Evolutionary conservation across 1,284 basidiomycete genomes (phyloP).

Genomic region (Phellopilus nigrolimitatus): DNA sequence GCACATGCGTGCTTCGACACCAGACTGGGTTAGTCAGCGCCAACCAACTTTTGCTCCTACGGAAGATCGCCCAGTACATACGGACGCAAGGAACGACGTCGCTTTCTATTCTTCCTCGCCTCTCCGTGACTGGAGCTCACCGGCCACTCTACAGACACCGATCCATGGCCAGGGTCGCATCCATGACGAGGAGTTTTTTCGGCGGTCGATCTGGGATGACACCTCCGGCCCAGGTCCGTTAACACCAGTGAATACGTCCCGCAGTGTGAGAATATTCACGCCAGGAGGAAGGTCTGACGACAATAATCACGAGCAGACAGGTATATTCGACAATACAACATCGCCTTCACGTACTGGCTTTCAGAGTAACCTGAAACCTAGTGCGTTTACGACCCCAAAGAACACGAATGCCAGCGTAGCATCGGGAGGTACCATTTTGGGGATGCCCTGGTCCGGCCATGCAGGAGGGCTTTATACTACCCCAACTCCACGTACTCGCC

Average conservation of each 20-base stretch:
- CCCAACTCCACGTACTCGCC: constrained; percentile 3
- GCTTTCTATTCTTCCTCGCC: constrained; percentile 18
- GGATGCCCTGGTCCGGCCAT: constrained; percentile 11
- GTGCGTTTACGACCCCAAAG: constrained; percentile 12
- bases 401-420: neutral
- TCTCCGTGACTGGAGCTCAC: constrained; percentile 19
- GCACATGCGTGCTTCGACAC: neutral
- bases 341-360: constrained; percentile 7
- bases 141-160: constrained; percentile 42
- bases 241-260: constrained; percentile 43
- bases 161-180: constrained; percentile 28
- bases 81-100: constrained; percentile 9
- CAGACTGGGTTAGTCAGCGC: constrained; percentile 5
- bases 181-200: constrained; percentile 1
- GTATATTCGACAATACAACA: constrained; percentile 1
- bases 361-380: neutral
- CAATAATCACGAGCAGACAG: neutral
- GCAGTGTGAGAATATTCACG: constrained; percentile 36
- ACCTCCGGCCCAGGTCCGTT: constrained; percentile 38
- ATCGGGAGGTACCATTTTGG: constrained; percentile 1
- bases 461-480: constrained; percentile 11
- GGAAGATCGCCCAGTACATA: constrained; percentile 12
- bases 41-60: constrained; percentile 19
- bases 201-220: constrained; percentile 43
- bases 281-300: constrained; percentile 7